Evolutionary conservation across 1,284 basidiomycete species (phyloP).

Genomic region (Irpex lacteus): DNA sequence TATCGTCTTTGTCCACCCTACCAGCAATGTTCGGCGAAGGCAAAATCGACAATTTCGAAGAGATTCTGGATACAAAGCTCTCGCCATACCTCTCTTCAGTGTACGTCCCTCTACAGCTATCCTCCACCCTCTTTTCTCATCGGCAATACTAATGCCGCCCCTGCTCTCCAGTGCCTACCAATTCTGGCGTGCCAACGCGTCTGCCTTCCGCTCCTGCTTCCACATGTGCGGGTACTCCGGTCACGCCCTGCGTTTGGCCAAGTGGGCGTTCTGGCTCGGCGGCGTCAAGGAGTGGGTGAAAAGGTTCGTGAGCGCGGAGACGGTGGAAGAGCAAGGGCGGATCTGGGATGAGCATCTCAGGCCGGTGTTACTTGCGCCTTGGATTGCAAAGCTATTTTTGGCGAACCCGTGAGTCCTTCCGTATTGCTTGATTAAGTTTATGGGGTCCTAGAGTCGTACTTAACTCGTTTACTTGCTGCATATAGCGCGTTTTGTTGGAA

Average conservation of each 20-base stretch:
- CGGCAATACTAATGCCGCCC: too few relatives aligned
- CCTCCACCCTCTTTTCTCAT: not conserved
- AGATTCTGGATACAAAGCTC: constrained; percentile 63
- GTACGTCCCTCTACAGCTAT: constrained; percentile 1
- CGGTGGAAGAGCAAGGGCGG: constrained; percentile 57
- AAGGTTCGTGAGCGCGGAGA: constrained; percentile 53
- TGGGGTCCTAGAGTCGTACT: not conserved
- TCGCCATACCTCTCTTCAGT: constrained; percentile 73
- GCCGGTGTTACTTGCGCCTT: constrained; percentile 65
- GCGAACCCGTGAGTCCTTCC: constrained; percentile 40
- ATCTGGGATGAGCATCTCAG: constrained; percentile 67
- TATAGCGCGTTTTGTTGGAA: constrained; percentile 72
- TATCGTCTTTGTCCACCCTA: not conserved
- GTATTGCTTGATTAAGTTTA: not conserved
- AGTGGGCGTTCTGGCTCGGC: constrained; percentile 57
- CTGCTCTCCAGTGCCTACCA: constrained; percentile 50
- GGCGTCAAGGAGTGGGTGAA: constrained; percentile 60
- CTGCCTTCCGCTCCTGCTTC: constrained; percentile 65
- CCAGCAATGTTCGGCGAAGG: constrained; percentile 66
- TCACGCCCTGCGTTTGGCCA: constrained; percentile 67
- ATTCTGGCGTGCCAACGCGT: constrained; percentile 72
- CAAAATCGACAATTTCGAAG: constrained; percentile 58
- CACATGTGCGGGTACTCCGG: constrained; percentile 77
- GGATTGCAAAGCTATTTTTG: constrained; percentile 63
- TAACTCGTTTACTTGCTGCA: not conserved